These are phyloP conservation scores for Gonapodya sp. DNA, from an alignment of 192 early-diverging fungal genomes.

Conservation along the genomic window DNA sequence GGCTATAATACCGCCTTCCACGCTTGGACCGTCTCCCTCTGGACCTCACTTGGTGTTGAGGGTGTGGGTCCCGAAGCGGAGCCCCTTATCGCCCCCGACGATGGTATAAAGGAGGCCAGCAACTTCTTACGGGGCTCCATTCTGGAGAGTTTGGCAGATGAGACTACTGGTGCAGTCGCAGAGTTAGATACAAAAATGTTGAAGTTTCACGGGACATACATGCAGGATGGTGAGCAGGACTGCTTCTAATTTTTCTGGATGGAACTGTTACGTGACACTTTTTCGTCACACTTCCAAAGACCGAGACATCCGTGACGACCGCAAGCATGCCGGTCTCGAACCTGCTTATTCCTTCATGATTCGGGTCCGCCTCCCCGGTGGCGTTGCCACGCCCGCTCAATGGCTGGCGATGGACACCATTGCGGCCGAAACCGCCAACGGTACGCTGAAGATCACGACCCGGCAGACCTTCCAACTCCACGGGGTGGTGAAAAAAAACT, in stretches of 20 bases:
- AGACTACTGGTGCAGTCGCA: constrained; percentile 68
- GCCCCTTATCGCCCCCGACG: constrained; percentile 64
- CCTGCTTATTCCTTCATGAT: constrained; percentile 95
- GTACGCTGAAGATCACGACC: constrained; percentile 88
- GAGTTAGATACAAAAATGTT: constrained; percentile 87
- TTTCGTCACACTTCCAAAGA: constrained; percentile 27
- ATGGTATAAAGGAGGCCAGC: constrained; percentile 84
- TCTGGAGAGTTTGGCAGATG: constrained; percentile 69
- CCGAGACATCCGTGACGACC: constrained; percentile 80
- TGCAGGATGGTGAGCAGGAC: constrained; percentile 54
- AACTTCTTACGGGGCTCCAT: constrained; percentile 92
- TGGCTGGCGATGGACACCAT: constrained; percentile 94
- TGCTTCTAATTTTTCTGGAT: not conserved
- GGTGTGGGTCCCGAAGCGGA: constrained; percentile 57
- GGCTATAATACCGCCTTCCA: constrained; percentile 66
- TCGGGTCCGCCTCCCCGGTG: constrained; percentile 87
- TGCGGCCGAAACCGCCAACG: constrained; percentile 72
- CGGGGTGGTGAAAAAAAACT: constrained; percentile 83
- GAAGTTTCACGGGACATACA: constrained; percentile 96
- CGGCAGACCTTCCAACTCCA: constrained; percentile 97
- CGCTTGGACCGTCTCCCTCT: constrained; percentile 69
- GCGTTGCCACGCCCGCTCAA: constrained; percentile 75
- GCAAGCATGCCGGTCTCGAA: constrained; percentile 76
- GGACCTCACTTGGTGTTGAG: constrained; percentile 70
- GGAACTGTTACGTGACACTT: not conserved